These are phyloP conservation scores for Candida tammaniensis DNA, from an alignment of 805 yeast species.

Conservation along the genomic window DNA sequence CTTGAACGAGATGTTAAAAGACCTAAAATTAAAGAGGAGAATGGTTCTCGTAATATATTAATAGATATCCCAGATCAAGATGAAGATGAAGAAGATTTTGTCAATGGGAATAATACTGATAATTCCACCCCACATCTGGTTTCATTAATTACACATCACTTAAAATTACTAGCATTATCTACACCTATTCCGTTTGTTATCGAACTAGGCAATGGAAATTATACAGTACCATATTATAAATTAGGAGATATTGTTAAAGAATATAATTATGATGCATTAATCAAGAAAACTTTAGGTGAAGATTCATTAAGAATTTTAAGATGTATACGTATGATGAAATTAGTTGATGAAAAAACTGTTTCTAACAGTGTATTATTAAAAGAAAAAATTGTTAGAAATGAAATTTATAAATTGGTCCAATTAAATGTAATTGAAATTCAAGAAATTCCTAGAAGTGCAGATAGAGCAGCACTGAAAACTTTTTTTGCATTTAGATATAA, in stretches of 20 bases:
- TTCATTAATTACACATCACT: slow-evolving; percentile 55
- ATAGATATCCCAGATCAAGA: slow-evolving; percentile 1
- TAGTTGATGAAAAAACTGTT: slow-evolving; percentile 83
- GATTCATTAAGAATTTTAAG: slow-evolving; percentile 72
- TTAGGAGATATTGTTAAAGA: slow-evolving; percentile 46
- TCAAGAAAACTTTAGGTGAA: slow-evolving; percentile 61
- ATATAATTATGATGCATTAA: slow-evolving; percentile 51
- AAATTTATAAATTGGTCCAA: slow-evolving; percentile 61
- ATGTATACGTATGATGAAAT: slow-evolving; percentile 64
- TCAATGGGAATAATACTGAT: slow-evolving; percentile 17
- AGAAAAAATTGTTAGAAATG: slow-evolving; percentile 72
- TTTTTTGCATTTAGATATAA: slow-evolving; percentile 77
- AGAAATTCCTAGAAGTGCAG: slow-evolving; percentile 89
- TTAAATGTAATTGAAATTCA: slow-evolving; percentile 81
- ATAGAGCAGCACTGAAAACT: slow-evolving; percentile 87
- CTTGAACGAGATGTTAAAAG: slow-evolving; percentile 17
- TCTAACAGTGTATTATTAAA: slow-evolving; percentile 73
- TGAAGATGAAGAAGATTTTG: slow-evolving; percentile 1
- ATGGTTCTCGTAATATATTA: too few relatives aligned
- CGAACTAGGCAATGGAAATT: slow-evolving; percentile 54
- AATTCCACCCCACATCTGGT: slow-evolving; percentile 24
- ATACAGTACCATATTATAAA: slow-evolving; percentile 60
- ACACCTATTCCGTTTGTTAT: slow-evolving; percentile 55
- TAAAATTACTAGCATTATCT: slow-evolving; percentile 59
- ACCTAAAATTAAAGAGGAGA: slow-evolving; percentile 25